These are phyloP conservation scores for Crucihimalaya himalaica DNA, from an alignment of 345 rosid species.

Conservation along the genomic window DNA sequence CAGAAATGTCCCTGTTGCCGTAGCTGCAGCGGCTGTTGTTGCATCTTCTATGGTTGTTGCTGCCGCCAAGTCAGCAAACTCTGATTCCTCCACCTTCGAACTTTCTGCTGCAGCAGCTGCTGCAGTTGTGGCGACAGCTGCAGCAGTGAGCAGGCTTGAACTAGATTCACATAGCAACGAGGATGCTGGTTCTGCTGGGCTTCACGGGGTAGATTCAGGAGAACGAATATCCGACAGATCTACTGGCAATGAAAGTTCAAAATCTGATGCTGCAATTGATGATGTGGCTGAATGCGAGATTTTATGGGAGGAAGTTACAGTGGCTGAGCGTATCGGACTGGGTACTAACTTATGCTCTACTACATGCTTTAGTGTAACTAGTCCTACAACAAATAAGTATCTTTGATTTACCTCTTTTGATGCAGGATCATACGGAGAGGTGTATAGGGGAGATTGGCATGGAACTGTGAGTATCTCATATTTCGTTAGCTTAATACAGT, in stretches of 20 bases:
- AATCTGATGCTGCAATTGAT: slow-evolving; percentile 65
- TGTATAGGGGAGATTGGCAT: slow-evolving; percentile 95
- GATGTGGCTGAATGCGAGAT: slow-evolving; percentile 92
- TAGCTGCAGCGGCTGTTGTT: slow-evolving; percentile 92
- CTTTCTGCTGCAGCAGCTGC: slow-evolving; percentile 95
- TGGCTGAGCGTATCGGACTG: slow-evolving; percentile 97
- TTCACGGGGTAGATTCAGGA: slow-evolving; percentile 48
- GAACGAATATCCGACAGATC: slow-evolving; percentile 70
- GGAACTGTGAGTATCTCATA: slow-evolving; percentile 79
- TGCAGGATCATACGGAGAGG: slow-evolving; percentile 97
- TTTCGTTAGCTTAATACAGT: neutral
- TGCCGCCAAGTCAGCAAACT: slow-evolving; percentile 63
- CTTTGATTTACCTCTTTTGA: slow-evolving; percentile 32
- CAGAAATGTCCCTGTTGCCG: slow-evolving; percentile 79
- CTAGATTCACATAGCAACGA: slow-evolving; percentile 52
- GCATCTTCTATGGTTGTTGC: slow-evolving; percentile 98
- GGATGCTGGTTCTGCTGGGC: slow-evolving; percentile 57
- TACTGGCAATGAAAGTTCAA: slow-evolving; percentile 59
- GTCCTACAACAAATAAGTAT: slow-evolving; percentile 23
- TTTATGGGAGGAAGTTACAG: slow-evolving; percentile 79
- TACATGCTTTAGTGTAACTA: slow-evolving; percentile 32
- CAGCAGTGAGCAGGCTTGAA: slow-evolving; percentile 68
- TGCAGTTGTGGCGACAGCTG: slow-evolving; percentile 82
- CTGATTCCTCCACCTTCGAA: slow-evolving; percentile 61
- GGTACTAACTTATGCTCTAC: slow-evolving; percentile 54